A percentile compares a stretch with the other conserved stretches of the same genome.
phyloP scores from a whole-genome alignment of 108 stramenopile species.

The Cyclotella sp. region DNA sequence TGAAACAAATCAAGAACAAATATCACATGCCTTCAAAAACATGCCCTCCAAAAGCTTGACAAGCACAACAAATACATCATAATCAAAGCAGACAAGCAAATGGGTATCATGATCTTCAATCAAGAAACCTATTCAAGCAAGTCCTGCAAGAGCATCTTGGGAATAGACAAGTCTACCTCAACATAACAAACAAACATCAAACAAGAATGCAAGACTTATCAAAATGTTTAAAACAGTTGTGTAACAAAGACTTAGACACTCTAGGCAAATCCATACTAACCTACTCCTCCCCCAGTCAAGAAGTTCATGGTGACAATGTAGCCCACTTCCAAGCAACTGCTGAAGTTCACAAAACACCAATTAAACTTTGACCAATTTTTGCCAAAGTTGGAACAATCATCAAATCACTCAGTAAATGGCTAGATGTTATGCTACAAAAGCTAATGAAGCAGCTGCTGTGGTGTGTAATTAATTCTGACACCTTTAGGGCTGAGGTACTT shows the following conservation, averaged over 20 bases:
- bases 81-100: not conserved
- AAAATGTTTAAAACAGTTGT: not conserved
- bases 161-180: not conserved
- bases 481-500: no score
- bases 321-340: not conserved
- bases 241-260: not conserved
- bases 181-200: not conserved
- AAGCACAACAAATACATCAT: not conserved
- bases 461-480: not conserved
- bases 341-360: not conserved
- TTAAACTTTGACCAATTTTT: not conserved
- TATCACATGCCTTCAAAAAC: not conserved
- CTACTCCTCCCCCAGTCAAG: not conserved
- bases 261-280: not conserved
- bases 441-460: not conserved
- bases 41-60: not conserved
- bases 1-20: not conserved
- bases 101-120: not conserved
- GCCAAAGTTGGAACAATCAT: not conserved
- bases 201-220: no score
- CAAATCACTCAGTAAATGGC: no score
- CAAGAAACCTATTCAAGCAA: not conserved
- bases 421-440: no score
- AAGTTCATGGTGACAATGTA: not conserved
- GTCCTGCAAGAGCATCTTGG: not conserved